A percentile compares a stretch with the other conserved stretches of the same genome.
Evolutionary conservation across 2,329 filamentous ascomycete species (phyloP).

Genomic region (Chalaropsis ovoidea): DNA sequence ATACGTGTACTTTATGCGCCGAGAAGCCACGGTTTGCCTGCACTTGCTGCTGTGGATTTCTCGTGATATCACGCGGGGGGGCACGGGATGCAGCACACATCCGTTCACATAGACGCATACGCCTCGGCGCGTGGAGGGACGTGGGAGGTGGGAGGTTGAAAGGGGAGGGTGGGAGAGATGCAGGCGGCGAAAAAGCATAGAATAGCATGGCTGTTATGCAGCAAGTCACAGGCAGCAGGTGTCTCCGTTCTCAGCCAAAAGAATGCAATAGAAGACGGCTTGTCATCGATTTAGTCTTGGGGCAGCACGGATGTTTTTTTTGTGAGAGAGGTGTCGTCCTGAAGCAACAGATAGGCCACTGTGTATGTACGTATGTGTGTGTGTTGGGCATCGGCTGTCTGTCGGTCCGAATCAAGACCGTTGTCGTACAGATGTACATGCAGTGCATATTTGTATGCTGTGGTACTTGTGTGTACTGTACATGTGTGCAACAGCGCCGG

Average conservation of each 20-base stretch:
- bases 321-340: not conserved
- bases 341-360: not conserved
- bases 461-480: not conserved
- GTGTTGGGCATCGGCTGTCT: not conserved
- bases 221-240: not conserved
- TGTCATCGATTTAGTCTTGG: conserved; percentile 5
- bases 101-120: too few species aligned
- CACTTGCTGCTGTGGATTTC: too few species aligned
- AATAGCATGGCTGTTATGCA: too few species aligned
- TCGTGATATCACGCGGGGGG: too few species aligned
- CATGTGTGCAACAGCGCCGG: too few species aligned
- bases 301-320: not conserved
- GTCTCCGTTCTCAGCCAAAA: not conserved
- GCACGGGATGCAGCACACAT: too few species aligned
- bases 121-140: too few species aligned
- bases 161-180: too few species aligned
- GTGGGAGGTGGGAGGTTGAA: too few species aligned
- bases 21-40: too few species aligned
- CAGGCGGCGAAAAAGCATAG: not conserved
- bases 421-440: not conserved
- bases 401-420: not conserved
- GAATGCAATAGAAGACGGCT: not conserved
- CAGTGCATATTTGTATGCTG: not conserved
- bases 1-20: too few species aligned
- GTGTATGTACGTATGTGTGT: not conserved